Base-by-base conservation (phyloP, 73 alveolate species). In the Breviolum minutum region DNA sequence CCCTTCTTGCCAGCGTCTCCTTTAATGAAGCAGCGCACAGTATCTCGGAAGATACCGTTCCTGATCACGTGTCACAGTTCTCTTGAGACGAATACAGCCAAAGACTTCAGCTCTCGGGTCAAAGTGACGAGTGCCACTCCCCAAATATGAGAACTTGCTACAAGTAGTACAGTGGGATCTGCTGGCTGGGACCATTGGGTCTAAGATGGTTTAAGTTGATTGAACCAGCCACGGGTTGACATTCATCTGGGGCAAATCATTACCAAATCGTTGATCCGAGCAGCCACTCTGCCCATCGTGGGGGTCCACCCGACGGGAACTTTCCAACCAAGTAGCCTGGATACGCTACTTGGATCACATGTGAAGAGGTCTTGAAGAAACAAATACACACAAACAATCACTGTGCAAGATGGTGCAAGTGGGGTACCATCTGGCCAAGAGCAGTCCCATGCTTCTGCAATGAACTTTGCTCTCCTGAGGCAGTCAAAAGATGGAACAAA, bases 371-470 rank as follows among this genome's bases (percentile, higher is more conserved):
- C 77, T 17, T 68, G 77, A 68, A 17, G 17, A 68, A 68, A 40
- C 54, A 40, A 40, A 40, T n/a, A n/a, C 54, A 40, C 54, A 40
- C 54, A 40, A 40, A 40, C 5, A 40, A 40, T 40, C 54, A 40
- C 54, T 40, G 54, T 40, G 54, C 54, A 40, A 19, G 12, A 24
- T 20, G 7, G 90, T 83, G 92, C 92, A 83, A 83, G 62, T 62
- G 29, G 14, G 92, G 48, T 2, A 60, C 99, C 99, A 48, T 94
- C 99, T 0, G 99, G 99, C 99, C 99, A 94, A 40, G 99, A 94
- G 85, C 99, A 94, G n/a, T 94, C 99, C 99, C 99, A 94, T 14
- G 99, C 94, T 64, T 94, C 99, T 80, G 99, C 99, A 86, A 94
- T 94, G 94, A 94, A 80, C 74, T 94, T 94, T 30, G 99, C 99